Evolutionary conservation across 345 rosid species (phyloP), one percentile per base, ranked within the genome.

Genomic region (Orychophragmus violaceus): DNA sequence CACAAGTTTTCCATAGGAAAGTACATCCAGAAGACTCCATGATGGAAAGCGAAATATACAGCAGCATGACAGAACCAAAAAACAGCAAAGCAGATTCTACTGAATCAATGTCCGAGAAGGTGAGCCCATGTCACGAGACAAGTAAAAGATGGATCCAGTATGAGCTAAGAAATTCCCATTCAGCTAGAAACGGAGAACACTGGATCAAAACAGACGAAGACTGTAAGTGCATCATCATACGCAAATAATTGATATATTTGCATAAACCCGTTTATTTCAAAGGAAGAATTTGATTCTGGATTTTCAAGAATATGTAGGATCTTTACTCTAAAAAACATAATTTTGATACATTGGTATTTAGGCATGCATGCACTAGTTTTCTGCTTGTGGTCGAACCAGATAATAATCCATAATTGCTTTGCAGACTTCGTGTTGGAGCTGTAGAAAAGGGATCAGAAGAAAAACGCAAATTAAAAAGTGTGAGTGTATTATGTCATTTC

Each of bases 351-450:
- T 3, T 65, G 45, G 24, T 17, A 14, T 59, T 59, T 59, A 8
- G 48, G 11, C 39, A 23, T 59, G 11, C 39, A 23, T 59, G 68
- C 62, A 66, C 62, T 51, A 58, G 39, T 59, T 25, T 42, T 33
- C 48, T 59, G 66, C 49, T 19, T 67, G 41, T 74, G 52, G 32
- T 19, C 22, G 8, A 61, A 52, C 21, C 36, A 19, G 48, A 56
- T 74, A 52, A 24, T 30, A 63, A 55, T 23, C 62, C 25, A 50
- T 45, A 30, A 25, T 48, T 61, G 53, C 24, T 37, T 33, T 80
- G 83, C 76, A 92, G 96, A 87, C 76, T 79, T 92, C 72, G 96
- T 92, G 78, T 66, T 92, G 96, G 95, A 92, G 87, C 92, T 89
- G 78, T 82, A 87, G 82, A 35, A 49, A 77, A 49, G 71, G 58